phyloP scores from a whole-genome alignment of 345 rosid species.

The Arabis hirsuta region DNA sequence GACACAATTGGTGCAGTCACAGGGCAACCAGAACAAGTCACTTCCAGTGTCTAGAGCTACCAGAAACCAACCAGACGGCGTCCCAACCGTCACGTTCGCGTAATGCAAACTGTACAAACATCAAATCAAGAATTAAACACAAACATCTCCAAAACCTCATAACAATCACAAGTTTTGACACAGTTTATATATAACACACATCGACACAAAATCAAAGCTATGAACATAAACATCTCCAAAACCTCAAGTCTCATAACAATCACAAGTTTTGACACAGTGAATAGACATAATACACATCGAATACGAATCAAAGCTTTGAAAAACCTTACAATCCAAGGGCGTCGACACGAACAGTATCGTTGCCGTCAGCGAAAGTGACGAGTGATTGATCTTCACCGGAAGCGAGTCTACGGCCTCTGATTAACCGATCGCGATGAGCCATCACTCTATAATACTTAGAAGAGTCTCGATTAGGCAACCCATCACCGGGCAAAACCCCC shows the following conservation, averaged over 20 bases:
- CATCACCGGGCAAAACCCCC: constrained; percentile 60
- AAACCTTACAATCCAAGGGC: constrained; percentile 74
- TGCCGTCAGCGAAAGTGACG: constrained; percentile 70
- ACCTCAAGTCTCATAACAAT: not conserved
- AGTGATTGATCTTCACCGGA: constrained; percentile 50
- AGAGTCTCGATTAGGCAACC: constrained; percentile 72
- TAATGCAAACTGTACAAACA: constrained; percentile 73
- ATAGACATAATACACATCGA: not conserved
- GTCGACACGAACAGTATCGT: constrained; percentile 59
- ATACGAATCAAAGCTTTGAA: not conserved
- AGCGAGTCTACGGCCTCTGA: constrained; percentile 75
- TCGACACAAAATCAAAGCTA: not conserved
- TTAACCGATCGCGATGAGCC: constrained; percentile 72
- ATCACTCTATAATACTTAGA: constrained; percentile 60
- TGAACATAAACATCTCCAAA: not conserved
- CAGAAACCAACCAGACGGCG: constrained; percentile 66
- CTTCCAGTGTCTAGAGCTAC: constrained; percentile 98
- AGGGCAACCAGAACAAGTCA: constrained; percentile 94
- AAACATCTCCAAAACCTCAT: not conserved
- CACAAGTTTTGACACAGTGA: not conserved
- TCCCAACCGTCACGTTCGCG: constrained; percentile 81
- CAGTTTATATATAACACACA: not conserved
- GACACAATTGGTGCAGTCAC: constrained; percentile 73
- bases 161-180: not conserved
- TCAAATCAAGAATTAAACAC: not conserved